Base-by-base conservation (phyloP, 2,329 filamentous ascomycete species). In the Fulvia fulva region DNA sequence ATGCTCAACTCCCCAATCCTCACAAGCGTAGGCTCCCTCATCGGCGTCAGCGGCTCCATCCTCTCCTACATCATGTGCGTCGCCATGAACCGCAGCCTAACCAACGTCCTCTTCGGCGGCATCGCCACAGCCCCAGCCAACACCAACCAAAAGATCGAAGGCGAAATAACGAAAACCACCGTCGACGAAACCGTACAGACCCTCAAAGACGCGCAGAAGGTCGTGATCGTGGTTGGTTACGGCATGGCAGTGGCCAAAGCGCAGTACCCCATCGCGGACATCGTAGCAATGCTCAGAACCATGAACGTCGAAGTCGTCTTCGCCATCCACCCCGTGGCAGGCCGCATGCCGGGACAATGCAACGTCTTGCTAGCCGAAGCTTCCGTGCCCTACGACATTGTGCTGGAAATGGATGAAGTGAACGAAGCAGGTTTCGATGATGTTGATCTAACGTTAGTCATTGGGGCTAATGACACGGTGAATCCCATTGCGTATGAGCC, bases 221-320 rank as follows among this genome's bases (percentile, higher is more conserved):
- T 96, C 56, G 94, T 96, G 67, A 91, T 96, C 55, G 87, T 93
- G 1, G 91, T 96, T 5, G 91, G 91, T 0, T 96, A 96, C 67
- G 91, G 91, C 53, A 96, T 96, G 91, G 91, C 91, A 0, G 91
- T 96, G 1, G 91, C 91, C 8, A 96, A 96, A 74, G 91, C 91
- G 2, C 91, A 96, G 74, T 96, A 96, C 70, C 90, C 90, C 22
- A 90, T 96, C 53, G 88, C 88, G 3, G 89, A 92, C 68, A 93
- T 96, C 63, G 89, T 89, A 4, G 77, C 81, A 44, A 83, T 86
- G 73, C 78, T 96, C 16, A 86, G 90, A n/a, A 76, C 83, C 43
- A 88, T 87, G 71, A 88, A 88, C 3, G 81, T 94, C 67, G 90
- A 87, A 22, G 91, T 96, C 7, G 87, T 91, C 26, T 96, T 96